Base-by-base conservation (phyloP, 2,329 filamentous ascomycete species). In the Phialophora tarda region DNA sequence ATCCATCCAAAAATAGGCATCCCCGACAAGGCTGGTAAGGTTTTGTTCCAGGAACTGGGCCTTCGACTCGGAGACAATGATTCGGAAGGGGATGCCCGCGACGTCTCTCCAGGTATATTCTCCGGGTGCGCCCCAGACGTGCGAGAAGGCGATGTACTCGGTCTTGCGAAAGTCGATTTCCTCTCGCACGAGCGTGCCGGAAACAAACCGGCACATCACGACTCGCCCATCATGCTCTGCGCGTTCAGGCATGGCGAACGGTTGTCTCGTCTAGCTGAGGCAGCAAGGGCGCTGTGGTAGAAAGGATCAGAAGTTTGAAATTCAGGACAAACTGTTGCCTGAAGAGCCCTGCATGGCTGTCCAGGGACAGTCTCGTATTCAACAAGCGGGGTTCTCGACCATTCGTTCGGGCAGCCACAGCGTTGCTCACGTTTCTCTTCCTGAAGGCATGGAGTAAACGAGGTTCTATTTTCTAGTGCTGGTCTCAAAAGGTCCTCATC, bases 1-100 rank as follows among this genome's bases (percentile, higher is more conserved):
- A 17, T 62, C 59, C 59, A 62, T 62, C 59, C 59, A 62, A 7
- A 62, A 62, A 38, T 54, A 62, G 14, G 28, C 14, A 17, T 24
- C n/a, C n/a, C 48, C 59, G 12, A 62, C 59, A n/a, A 44, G n/a
- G n/a, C 6, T 28, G 17, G 17, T 11, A 10, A 62, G 34, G 6
- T 26, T 23, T 23, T 55, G 47, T 10, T 24, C 7, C 8, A 62
- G 17, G 32, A 62, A 54, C 14, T 17, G 17, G 12, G 48, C 59
- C 30, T 62, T 62, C 23, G 23, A 6, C 10, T 21, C 26, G 1
- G 59, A 55, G 28, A 28, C 59, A 11, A 62, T 21, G 17, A 62
- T 48, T 26, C 4, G 26, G 11, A 17, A 24, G 3, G 26, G n/a
- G 12, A 62, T 38, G 6, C 34, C 34, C 14, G 7, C n/a, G 8